A percentile compares a stretch with the other conserved stretches of the same genome.
phyloP scores from a whole-genome alignment of 2,329 filamentous ascomycete genomes.

The Lasiodiplodia gonubiensis region DNA sequence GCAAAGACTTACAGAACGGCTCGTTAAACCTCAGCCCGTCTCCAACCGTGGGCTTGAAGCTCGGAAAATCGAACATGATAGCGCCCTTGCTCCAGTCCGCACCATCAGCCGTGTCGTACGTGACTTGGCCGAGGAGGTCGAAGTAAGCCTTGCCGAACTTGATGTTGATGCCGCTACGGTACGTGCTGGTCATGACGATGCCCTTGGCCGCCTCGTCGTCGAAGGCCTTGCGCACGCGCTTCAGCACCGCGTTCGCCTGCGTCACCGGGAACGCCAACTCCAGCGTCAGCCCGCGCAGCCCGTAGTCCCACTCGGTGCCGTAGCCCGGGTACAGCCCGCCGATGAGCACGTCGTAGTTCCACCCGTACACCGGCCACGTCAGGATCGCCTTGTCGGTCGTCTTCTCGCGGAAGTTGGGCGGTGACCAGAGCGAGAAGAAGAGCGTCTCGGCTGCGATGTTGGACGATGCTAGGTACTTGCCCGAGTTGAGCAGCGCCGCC shows the following conservation, averaged over 20 bases:
- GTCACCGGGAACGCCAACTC: conserved; percentile 61
- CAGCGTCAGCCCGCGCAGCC: conserved; percentile 48
- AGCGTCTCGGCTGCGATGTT: conserved; percentile 58
- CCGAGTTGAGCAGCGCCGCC: conserved; percentile 52
- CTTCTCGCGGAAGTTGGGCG: conserved; percentile 61
- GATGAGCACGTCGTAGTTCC: conserved; percentile 61
- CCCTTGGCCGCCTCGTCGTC: conserved; percentile 54
- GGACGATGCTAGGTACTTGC: conserved; percentile 54
- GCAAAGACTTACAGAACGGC: conserved; percentile 50
- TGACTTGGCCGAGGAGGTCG: conserved; percentile 58
- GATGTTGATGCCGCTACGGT: conserved; percentile 60
- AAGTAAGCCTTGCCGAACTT: conserved; percentile 58
- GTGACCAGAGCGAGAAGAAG: conserved; percentile 57
- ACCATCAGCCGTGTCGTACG: conserved; percentile 55
- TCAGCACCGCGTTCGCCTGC: conserved; percentile 56
- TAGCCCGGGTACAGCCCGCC: conserved; percentile 56
- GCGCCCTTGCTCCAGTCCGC: conserved; percentile 57
- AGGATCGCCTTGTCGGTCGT: conserved; percentile 51
- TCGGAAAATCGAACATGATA: conserved; percentile 63
- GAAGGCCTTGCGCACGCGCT: conserved; percentile 56
- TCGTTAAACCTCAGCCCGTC: conserved; percentile 58
- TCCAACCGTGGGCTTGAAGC: conserved; percentile 53
- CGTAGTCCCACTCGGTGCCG: conserved; percentile 24
- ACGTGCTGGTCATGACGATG: conserved; percentile 58
- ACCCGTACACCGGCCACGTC: conserved; percentile 59